Percentiles rank a stretch among this genome's conserved stretches.
Conservation (phyloP, 169 alveolate species). For the Cytauxzoon felis region DNA sequence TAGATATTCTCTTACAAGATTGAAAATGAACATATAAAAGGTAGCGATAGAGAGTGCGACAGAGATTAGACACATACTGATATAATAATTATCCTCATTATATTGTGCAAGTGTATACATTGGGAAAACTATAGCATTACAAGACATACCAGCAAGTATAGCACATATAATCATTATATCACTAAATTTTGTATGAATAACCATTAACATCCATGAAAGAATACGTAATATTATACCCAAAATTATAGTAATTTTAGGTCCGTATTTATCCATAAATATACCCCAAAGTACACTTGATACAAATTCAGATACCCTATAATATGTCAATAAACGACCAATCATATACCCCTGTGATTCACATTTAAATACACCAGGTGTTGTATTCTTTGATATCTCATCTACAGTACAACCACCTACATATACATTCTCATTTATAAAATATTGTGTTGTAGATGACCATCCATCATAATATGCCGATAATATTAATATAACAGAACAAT, state of each 20-base stretch:
- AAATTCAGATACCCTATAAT: slow-evolving; percentile 56
- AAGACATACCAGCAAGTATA: slow-evolving; percentile 32
- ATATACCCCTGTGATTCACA: slow-evolving; percentile 37
- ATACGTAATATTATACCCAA: slow-evolving; percentile 23
- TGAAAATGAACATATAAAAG: slow-evolving; percentile 27
- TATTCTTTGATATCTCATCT: not conserved
- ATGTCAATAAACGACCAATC: slow-evolving; percentile 36
- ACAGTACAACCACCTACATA: slow-evolving; percentile 15
- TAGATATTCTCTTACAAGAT: slow-evolving; percentile 8
- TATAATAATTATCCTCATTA: slow-evolving; percentile 32
- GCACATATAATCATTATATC: slow-evolving; percentile 38
- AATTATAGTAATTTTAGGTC: slow-evolving; percentile 36
- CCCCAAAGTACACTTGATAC: slow-evolving; percentile 48
- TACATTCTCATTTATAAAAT: slow-evolving; percentile 44
- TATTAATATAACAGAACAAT: not conserved
- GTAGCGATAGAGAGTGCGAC: slow-evolving; percentile 35
- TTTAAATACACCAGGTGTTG: not conserved
- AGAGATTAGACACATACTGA: slow-evolving; percentile 40
- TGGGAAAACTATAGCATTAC: slow-evolving; percentile 55
- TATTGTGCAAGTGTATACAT: slow-evolving; percentile 54
- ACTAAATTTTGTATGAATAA: not conserved
- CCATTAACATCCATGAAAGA: slow-evolving; percentile 37
- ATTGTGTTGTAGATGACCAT: slow-evolving; percentile 51
- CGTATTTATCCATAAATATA: slow-evolving; percentile 48
- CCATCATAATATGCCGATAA: slow-evolving; percentile 52